Conservation (phyloP, 169 alveolate genomes). For the Plasmodium ovale region DNA sequence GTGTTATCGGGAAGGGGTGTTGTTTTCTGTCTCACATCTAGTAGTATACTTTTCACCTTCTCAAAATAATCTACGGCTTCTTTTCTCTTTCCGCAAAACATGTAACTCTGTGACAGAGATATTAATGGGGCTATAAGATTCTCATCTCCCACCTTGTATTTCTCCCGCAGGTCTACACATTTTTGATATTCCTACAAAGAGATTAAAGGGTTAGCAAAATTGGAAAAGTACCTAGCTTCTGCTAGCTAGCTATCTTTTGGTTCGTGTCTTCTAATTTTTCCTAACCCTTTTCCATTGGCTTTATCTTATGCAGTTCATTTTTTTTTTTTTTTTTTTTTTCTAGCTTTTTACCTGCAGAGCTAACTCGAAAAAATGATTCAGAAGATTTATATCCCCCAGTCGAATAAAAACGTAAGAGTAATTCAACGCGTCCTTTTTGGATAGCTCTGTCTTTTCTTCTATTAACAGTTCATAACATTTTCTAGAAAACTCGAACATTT, state of each 20-base stretch:
- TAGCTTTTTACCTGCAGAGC: constrained; percentile 17
- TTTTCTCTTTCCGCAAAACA: constrained; percentile 74
- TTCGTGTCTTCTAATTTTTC: not conserved
- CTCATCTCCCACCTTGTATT: constrained; percentile 69
- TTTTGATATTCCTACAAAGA: constrained; percentile 52
- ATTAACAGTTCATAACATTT: constrained; percentile 53
- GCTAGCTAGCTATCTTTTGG: not conserved
- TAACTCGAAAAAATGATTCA: constrained; percentile 54
- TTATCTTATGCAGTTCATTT: not conserved
- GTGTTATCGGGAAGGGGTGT: constrained; percentile 62
- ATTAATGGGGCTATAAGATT: constrained; percentile 61
- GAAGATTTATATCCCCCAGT: constrained; percentile 46
- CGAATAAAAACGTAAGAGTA: constrained; percentile 60
- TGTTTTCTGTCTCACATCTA: constrained; percentile 71
- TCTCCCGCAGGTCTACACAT: constrained; percentile 57
- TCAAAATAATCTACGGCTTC: constrained; percentile 67
- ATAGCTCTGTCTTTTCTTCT: constrained; percentile 38
- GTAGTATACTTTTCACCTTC: constrained; percentile 45
- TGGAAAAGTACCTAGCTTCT: not conserved
- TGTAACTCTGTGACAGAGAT: constrained; percentile 71
- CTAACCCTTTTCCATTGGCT: not conserved
- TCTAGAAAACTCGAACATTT: constrained; percentile 69
- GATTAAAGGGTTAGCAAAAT: not conserved
- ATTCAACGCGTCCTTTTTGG: constrained; percentile 44
- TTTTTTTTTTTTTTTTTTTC: not conserved